Evolutionary conservation across 768 basidiomycete species (phyloP).

Genomic region (Leccinum rimulosum): DNA sequence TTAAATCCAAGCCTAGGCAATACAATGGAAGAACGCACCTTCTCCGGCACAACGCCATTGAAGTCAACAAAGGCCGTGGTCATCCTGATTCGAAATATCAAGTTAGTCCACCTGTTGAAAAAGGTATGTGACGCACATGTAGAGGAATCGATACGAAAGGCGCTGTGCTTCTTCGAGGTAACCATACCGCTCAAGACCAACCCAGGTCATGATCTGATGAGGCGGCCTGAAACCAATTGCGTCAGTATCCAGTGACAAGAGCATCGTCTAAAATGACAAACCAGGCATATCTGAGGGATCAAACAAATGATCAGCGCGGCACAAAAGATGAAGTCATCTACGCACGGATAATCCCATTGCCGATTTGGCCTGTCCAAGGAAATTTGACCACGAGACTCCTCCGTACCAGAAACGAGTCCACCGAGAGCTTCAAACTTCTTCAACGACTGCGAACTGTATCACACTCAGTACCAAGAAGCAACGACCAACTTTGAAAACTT

Average conservation of each 20-base stretch:
- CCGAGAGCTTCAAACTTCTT: constrained; percentile 97
- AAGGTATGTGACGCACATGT: constrained; percentile 71
- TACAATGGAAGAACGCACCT: constrained; percentile 42
- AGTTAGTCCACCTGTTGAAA: constrained; percentile 1
- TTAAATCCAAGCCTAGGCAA: not conserved
- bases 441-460: constrained; percentile 70
- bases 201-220: constrained; percentile 99
- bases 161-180: constrained; percentile 92
- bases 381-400: constrained; percentile 93
- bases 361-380: constrained; percentile 95
- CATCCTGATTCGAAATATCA: constrained; percentile 53
- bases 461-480: constrained; percentile 16
- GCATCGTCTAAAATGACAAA: constrained; percentile 24
- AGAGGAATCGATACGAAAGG: constrained; percentile 93
- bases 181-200: constrained; percentile 94
- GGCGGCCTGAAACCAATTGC: constrained; percentile 62
- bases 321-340: constrained; percentile 22
- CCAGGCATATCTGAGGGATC: constrained; percentile 61
- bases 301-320: constrained; percentile 5
- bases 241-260: constrained; percentile 9
- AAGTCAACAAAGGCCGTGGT: constrained; percentile 94
- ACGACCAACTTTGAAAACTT: constrained; percentile 34
- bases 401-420: constrained; percentile 93
- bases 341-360: constrained; percentile 97
- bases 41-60: constrained; percentile 97